phyloP scores from a whole-genome alignment of 345 rosid species.

The Excoecaria cochinchinensis region DNA sequence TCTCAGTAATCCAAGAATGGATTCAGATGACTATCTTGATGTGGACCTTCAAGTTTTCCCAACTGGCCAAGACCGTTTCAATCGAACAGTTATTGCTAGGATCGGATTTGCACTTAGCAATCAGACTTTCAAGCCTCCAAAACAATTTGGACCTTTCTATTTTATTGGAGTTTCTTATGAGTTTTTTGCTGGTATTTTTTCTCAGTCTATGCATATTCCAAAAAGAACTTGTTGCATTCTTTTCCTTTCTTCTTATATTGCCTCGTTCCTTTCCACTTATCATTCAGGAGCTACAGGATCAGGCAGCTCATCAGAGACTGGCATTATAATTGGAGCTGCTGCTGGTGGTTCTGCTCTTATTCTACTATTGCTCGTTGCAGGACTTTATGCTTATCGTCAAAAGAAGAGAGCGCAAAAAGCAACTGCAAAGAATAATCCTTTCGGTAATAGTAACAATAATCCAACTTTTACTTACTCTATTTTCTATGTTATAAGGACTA shows the following conservation, averaged over 20 bases:
- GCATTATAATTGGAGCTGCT: conserved; percentile 63
- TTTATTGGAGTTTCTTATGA: conserved; percentile 41
- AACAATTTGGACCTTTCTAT: conserved; percentile 54
- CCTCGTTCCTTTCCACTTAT: not conserved
- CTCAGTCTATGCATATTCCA: not conserved
- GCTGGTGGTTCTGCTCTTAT: conserved; percentile 57
- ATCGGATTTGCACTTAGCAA: conserved; percentile 60
- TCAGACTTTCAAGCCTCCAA: conserved; percentile 63
- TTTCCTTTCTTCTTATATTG: not conserved
- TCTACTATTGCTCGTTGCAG: conserved; percentile 54
- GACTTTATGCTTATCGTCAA: conserved; percentile 64
- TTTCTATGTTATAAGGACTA: conserved; percentile 1
- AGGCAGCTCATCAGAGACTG: conserved; percentile 41
- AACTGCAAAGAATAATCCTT: conserved; percentile 57
- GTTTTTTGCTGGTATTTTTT: conserved; percentile 51
- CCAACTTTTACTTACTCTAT: not conserved
- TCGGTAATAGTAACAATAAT: conserved; percentile 43
- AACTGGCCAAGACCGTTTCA: conserved; percentile 42
- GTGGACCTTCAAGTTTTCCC: conserved; percentile 60
- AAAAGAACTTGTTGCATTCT: not conserved
- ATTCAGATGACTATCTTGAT: conserved; percentile 37
- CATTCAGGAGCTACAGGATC: conserved; percentile 28
- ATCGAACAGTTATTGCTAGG: conserved; percentile 33
- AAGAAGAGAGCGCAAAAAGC: conserved; percentile 74
- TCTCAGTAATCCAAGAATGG: conserved; percentile 58